A percentile compares a stretch with the other conserved stretches of the same genome.
Evolutionary conservation across 805 yeast species (phyloP).

Genomic region (Limtongia smithiae): DNA sequence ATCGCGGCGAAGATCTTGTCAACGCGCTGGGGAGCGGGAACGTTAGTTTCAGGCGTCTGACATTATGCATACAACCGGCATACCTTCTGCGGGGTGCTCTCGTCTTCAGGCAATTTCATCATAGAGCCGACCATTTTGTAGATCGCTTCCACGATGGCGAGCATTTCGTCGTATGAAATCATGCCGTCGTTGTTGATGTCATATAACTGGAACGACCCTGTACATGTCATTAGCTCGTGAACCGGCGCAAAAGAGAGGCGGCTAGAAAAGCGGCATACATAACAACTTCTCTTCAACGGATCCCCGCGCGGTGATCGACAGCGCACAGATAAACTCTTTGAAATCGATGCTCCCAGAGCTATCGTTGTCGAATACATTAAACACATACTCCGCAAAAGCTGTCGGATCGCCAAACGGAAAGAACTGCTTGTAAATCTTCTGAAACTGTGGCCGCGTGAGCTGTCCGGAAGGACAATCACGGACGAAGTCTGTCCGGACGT

Average conservation of each 20-base stretch:
- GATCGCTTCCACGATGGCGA: slow-evolving; percentile 73
- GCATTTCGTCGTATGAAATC: slow-evolving; percentile 72
- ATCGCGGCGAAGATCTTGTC: slow-evolving; percentile 71
- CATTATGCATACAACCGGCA: not conserved
- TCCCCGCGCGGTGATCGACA: slow-evolving; percentile 84
- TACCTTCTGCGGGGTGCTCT: slow-evolving; percentile 77
- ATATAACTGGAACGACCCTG: slow-evolving; percentile 86
- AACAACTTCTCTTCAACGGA: slow-evolving; percentile 63
- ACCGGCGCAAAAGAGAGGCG: not conserved
- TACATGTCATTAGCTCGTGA: not conserved
- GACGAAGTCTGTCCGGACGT: slow-evolving; percentile 51
- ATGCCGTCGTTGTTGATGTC: slow-evolving; percentile 78
- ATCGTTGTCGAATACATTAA: slow-evolving; percentile 83
- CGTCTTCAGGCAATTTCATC: slow-evolving; percentile 85
- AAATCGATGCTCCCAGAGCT: slow-evolving; percentile 79
- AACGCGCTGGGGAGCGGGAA: slow-evolving; percentile 61
- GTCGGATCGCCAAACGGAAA: slow-evolving; percentile 98
- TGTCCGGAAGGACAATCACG: slow-evolving; percentile 93
- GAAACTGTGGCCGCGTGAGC: slow-evolving; percentile 79
- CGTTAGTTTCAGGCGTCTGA: not conserved
- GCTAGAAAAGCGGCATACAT: slow-evolving; percentile 12
- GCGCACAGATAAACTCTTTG: slow-evolving; percentile 84
- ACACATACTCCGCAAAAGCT: slow-evolving; percentile 82
- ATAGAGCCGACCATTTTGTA: slow-evolving; percentile 94
- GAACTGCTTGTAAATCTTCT: slow-evolving; percentile 89